Percentiles rank a stretch among this genome's conserved stretches.
These are phyloP conservation scores for Globisporangium cederbergense DNA, from an alignment of 352 stramenopile species.

Conservation along the genomic window DNA sequence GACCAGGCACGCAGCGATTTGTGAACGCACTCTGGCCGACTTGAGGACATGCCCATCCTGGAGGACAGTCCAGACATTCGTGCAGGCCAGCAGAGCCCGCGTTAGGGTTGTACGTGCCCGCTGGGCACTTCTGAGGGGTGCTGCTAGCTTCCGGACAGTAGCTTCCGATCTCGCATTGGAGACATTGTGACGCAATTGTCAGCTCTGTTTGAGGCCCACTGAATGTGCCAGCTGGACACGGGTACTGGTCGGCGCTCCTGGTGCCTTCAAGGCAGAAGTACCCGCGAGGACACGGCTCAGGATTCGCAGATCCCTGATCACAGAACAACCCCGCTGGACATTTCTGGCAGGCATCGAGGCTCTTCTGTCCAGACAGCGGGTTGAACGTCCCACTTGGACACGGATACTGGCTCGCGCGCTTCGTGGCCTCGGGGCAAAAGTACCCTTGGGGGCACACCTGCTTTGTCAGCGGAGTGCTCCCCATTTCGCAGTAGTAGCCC, in stretches of 20 bases:
- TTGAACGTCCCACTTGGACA: slow-evolving; percentile 89
- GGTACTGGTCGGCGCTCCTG: slow-evolving; percentile 55
- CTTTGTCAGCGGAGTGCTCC: slow-evolving; percentile 54
- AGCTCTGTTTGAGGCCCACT: slow-evolving; percentile 57
- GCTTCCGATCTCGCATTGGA: slow-evolving; percentile 53
- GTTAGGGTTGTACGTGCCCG: slow-evolving; percentile 70
- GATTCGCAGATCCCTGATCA: slow-evolving; percentile 38
- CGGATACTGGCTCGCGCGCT: slow-evolving; percentile 59
- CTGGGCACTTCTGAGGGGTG: slow-evolving; percentile 58
- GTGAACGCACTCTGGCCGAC: slow-evolving; percentile 60
- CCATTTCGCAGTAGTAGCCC: slow-evolving; percentile 79
- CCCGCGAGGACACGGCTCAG: slow-evolving; percentile 62
- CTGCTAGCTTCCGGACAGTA: slow-evolving; percentile 85
- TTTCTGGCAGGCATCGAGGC: slow-evolving; percentile 41
- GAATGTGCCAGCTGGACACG: slow-evolving; percentile 87
- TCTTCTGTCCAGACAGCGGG: slow-evolving; percentile 38
- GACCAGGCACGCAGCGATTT: slow-evolving; percentile 57
- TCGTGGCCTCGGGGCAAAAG: slow-evolving; percentile 70
- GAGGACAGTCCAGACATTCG: slow-evolving; percentile 66
- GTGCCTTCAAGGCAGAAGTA: slow-evolving; percentile 85
- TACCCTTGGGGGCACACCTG: slow-evolving; percentile 64
- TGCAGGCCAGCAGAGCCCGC: slow-evolving; percentile 40
- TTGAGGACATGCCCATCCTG: slow-evolving; percentile 69
- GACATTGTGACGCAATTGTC: slow-evolving; percentile 43
- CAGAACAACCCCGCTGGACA: slow-evolving; percentile 73